These are phyloP conservation scores for Flaveria bidentis DNA, from an alignment of 129 eudicot genomes.

Conservation along the genomic window DNA sequence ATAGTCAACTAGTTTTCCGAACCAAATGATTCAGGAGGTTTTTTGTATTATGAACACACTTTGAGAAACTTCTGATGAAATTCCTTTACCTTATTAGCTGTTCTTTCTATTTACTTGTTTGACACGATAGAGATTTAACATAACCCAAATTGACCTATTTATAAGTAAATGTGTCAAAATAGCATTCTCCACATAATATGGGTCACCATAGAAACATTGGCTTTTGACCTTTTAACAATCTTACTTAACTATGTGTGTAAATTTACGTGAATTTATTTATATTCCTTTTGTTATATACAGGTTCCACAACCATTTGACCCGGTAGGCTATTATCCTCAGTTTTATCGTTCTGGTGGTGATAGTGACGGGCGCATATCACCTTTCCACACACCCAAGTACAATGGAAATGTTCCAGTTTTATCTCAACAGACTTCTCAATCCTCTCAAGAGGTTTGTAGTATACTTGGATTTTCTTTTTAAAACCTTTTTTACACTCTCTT, in stretches of 20 bases:
- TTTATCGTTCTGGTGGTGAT: slow-evolving; percentile 61
- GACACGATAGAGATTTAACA: neutral
- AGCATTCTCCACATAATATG: neutral
- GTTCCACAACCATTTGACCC: slow-evolving; percentile 80
- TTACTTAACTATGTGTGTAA: neutral
- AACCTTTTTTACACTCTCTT: neutral
- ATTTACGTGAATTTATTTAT: slow-evolving; percentile 12
- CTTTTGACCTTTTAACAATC: neutral
- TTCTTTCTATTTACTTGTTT: neutral
- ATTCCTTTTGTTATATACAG: slow-evolving; percentile 38
- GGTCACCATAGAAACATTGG: neutral
- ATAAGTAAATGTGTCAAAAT: neutral
- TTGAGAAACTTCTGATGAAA: neutral
- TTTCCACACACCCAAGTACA: slow-evolving; percentile 58
- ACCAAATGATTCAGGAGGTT: neutral
- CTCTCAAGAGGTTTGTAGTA: slow-evolving; percentile 65
- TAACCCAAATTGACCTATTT: neutral
- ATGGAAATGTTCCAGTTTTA: slow-evolving; percentile 54
- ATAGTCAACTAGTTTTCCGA: neutral
- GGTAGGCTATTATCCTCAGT: slow-evolving; percentile 72
- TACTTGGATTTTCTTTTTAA: neutral
- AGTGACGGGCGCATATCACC: slow-evolving; percentile 73
- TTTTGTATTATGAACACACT: neutral
- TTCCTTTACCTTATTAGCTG: neutral
- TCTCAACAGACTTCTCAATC: slow-evolving; percentile 65